phyloP scores from a whole-genome alignment of 176 grass and related monocot genomes.

The Raddia distichophylla region DNA sequence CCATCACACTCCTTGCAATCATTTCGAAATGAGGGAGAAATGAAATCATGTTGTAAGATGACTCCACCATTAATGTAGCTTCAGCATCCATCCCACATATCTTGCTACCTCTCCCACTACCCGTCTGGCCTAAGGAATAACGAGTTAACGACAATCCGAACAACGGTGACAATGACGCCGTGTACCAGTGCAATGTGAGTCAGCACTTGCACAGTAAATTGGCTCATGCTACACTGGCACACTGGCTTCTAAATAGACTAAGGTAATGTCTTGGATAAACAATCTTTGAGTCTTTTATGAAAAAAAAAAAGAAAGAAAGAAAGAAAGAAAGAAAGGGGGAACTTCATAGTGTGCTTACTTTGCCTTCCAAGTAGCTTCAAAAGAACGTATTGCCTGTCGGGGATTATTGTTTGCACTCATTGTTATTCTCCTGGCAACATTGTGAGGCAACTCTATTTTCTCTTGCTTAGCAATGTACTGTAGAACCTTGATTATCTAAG shows the following conservation, averaged over 20 bases:
- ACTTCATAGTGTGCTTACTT: conserved; percentile 46
- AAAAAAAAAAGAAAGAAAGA: not conserved
- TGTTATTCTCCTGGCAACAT: conserved; percentile 61
- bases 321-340: not conserved
- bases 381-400: conserved; percentile 75
- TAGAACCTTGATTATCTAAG: conserved; percentile 68
- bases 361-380: conserved; percentile 72
- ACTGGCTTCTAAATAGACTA: not conserved
- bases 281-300: not conserved
- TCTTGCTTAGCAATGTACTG: conserved; percentile 65
- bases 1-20: not conserved
- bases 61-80: not conserved
- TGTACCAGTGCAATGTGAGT: too few species aligned
- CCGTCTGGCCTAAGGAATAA: too few species aligned
- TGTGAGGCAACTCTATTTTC: conserved; percentile 54
- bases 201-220: not conserved
- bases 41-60: not conserved
- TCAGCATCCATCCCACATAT: too few species aligned
- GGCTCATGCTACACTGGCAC: not conserved
- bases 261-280: not conserved
- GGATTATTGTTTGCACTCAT: conserved; percentile 58
- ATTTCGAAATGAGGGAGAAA: not conserved
- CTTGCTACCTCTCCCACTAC: too few species aligned
- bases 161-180: too few species aligned
- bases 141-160: too few species aligned